A percentile compares a stretch with the other conserved stretches of the same genome.
phyloP scores from a whole-genome alignment of 1,284 basidiomycete genomes.

The Cryptococcus jaspeensis region DNA sequence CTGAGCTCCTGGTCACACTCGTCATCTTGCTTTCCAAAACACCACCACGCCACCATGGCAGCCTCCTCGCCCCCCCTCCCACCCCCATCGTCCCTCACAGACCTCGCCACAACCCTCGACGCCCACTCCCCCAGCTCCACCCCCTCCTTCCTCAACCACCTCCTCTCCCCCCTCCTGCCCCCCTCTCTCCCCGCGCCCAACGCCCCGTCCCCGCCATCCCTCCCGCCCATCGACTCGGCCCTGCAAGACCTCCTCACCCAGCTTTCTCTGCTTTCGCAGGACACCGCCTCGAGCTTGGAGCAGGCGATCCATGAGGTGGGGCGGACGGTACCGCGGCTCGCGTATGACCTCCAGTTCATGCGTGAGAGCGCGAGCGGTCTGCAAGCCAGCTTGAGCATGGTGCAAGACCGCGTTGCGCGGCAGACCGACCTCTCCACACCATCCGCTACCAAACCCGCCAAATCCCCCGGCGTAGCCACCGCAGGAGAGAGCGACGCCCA shows the following conservation, averaged over 20 bases:
- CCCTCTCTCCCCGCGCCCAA: slow-evolving; percentile 15
- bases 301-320: slow-evolving; percentile 85
- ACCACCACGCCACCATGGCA: too few species aligned
- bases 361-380: slow-evolving; percentile 79
- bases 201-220: slow-evolving; percentile 46
- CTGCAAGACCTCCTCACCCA: slow-evolving; percentile 70
- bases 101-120: slow-evolving; percentile 45
- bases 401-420: slow-evolving; percentile 55
- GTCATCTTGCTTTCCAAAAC: too few species aligned
- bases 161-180: slow-evolving; percentile 33
- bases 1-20: too few species aligned
- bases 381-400: slow-evolving; percentile 61
- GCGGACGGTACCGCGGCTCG: slow-evolving; percentile 77
- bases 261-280: slow-evolving; percentile 78
- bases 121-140: slow-evolving; percentile 30
- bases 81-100: slow-evolving; percentile 21
- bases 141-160: slow-evolving; percentile 46
- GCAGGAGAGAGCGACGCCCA: slow-evolving; percentile 25
- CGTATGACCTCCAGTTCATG: slow-evolving; percentile 93
- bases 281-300: slow-evolving; percentile 80
- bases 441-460: background rate
- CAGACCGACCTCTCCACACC: slow-evolving; percentile 17
- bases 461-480: background rate
- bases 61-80: slow-evolving; percentile 13
- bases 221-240: slow-evolving; percentile 69